Percentiles rank a stretch among this genome's conserved stretches.
Conservation (phyloP, 169 alveolate genomes). For the Plasmodium relictum region DNA sequence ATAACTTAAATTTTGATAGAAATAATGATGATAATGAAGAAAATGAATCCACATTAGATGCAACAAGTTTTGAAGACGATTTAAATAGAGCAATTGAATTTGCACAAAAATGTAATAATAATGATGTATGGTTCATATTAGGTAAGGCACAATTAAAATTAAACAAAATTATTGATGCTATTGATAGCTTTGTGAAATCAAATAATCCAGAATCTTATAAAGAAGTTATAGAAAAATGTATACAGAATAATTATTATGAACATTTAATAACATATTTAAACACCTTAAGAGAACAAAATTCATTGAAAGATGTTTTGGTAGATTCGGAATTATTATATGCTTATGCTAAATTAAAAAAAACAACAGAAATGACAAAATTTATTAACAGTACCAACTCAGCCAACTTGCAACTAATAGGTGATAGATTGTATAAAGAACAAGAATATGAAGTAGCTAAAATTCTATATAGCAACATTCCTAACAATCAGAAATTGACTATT, state of each 20-base stretch:
- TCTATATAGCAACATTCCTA: slow-evolving; percentile 94
- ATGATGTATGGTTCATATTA: slow-evolving; percentile 95
- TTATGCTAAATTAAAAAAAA: slow-evolving; percentile 76
- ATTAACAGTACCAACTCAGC: slow-evolving; percentile 75
- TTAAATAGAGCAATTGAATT: slow-evolving; percentile 90
- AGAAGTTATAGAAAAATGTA: slow-evolving; percentile 76
- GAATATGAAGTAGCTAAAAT: slow-evolving; percentile 94
- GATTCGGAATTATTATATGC: slow-evolving; percentile 73
- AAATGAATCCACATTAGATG: slow-evolving; percentile 46
- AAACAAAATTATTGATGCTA: slow-evolving; percentile 92
- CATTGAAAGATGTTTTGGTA: slow-evolving; percentile 76
- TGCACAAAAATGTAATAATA: slow-evolving; percentile 86
- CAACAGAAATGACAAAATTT: slow-evolving; percentile 72
- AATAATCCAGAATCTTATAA: slow-evolving; percentile 69
- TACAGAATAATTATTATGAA: slow-evolving; percentile 80
- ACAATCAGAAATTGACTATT: slow-evolving; percentile 97
- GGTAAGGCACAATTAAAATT: slow-evolving; percentile 96
- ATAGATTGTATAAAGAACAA: slow-evolving; percentile 86
- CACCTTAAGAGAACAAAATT: slow-evolving; percentile 77
- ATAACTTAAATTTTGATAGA: too few species aligned
- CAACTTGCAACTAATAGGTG: slow-evolving; percentile 82
- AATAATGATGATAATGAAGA: slow-evolving; percentile 60
- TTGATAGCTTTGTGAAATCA: slow-evolving; percentile 93
- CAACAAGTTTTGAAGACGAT: slow-evolving; percentile 78
- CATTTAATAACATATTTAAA: slow-evolving; percentile 81